These are phyloP conservation scores for Haplosporangium sp. DNA, from an alignment of 371 early-diverging fungal genomes.

Conservation along the genomic window DNA sequence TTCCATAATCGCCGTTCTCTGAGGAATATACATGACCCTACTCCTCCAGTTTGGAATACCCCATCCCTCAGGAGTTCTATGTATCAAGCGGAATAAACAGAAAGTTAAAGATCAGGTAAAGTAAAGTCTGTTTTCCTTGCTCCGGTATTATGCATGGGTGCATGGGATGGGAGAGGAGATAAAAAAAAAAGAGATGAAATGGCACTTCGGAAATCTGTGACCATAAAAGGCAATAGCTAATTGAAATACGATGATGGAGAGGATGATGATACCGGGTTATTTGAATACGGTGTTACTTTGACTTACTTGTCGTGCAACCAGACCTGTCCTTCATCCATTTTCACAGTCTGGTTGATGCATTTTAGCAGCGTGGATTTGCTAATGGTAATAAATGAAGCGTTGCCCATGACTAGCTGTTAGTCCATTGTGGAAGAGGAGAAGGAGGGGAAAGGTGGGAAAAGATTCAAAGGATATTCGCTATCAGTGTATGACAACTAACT, in stretches of 20 bases:
- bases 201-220: conserved; percentile 16
- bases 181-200: conserved; percentile 1
- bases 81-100: neutral
- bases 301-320: conserved; percentile 65
- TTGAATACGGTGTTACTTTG: neutral
- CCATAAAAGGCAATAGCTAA: conserved; percentile 16
- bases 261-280: neutral
- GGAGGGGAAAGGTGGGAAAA: neutral
- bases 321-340: conserved; percentile 71
- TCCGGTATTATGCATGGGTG: neutral
- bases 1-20: conserved; percentile 73
- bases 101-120: neutral
- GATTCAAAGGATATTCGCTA: neutral
- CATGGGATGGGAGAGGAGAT: neutral
- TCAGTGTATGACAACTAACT: neutral
- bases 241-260: neutral
- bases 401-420: neutral
- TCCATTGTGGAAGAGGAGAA: too few relatives aligned
- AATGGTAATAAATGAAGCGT: neutral
- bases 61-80: conserved; percentile 64
- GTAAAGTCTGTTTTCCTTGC: neutral
- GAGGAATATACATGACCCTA: conserved; percentile 88
- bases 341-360: conserved; percentile 81
- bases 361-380: conserved; percentile 90
- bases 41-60: conserved; percentile 84